Percentiles rank a stretch among this genome's conserved stretches.
phyloP scores from a whole-genome alignment of 2,329 filamentous ascomycete species.

The Nothophaeocryptopus gaeumannii region DNA sequence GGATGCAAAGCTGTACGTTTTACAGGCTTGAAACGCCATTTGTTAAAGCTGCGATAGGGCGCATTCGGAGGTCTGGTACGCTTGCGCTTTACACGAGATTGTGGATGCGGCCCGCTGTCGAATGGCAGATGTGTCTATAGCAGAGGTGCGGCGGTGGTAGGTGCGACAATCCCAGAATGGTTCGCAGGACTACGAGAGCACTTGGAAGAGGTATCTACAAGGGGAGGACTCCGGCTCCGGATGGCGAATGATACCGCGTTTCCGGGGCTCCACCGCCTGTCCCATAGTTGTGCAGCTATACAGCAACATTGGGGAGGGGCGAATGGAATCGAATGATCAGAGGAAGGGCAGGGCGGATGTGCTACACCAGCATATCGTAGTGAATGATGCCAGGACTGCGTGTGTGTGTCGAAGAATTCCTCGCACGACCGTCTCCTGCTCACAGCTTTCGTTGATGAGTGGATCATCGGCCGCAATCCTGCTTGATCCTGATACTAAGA shows the following conservation, averaged over 20 bases:
- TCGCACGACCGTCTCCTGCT: too few species aligned
- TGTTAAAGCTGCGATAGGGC: slow-evolving; percentile 5
- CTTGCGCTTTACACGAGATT: slow-evolving; percentile 12
- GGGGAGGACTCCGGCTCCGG: slow-evolving; percentile 1
- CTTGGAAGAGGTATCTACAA: background rate
- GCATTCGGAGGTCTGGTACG: slow-evolving; percentile 10
- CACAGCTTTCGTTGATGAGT: too few species aligned
- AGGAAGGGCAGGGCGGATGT: too few species aligned
- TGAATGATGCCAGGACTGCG: too few species aligned
- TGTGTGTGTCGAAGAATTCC: too few species aligned
- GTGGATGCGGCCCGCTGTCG: slow-evolving; percentile 5
- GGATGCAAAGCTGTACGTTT: slow-evolving; percentile 7
- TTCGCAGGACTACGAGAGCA: background rate
- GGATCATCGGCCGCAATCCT: too few species aligned
- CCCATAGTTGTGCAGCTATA: slow-evolving; percentile 6
- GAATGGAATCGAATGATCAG: too few species aligned
- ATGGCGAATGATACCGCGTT: background rate
- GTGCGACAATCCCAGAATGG: background rate
- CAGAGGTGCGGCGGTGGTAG: background rate
- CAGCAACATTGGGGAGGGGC: background rate
- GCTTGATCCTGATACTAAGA: too few species aligned
- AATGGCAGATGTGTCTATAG: background rate
- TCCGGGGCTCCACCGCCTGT: slow-evolving; percentile 1
- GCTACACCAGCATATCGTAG: too few species aligned
- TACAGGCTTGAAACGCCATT: background rate